A percentile compares a stretch with the other conserved stretches of the same genome.
phyloP scores from a whole-genome alignment of 208 protist species.

The Leishmania arabica region DNA sequence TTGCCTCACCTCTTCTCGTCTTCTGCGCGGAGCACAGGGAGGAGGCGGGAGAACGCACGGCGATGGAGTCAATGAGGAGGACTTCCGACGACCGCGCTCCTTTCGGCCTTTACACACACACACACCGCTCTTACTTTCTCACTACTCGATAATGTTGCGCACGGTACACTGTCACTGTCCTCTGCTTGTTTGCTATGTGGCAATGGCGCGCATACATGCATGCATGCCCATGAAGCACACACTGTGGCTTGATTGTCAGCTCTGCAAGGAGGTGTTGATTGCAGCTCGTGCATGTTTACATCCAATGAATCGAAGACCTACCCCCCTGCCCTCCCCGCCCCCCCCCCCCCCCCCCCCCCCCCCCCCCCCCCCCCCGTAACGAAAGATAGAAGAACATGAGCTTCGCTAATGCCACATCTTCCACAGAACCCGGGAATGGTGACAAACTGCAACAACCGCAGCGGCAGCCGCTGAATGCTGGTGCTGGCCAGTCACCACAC shows the following conservation, averaged over 20 bases:
- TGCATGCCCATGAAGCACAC: neutral
- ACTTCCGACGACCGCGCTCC: neutral
- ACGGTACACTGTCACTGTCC: neutral
- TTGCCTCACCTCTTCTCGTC: neutral
- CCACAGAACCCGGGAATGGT: neutral
- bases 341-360: no score
- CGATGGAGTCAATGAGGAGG: neutral
- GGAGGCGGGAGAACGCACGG: no score
- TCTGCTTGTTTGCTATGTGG: neutral
- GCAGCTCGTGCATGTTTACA: neutral
- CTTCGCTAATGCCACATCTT: neutral
- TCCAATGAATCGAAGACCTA: neutral
- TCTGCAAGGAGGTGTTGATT: neutral
- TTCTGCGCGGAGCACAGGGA: neutral
- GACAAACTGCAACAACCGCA: neutral
- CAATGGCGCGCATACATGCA: neutral
- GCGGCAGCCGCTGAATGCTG: neutral
- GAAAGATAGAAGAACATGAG: neutral
- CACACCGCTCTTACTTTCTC: neutral
- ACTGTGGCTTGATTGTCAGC: neutral
- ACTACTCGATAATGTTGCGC: neutral
- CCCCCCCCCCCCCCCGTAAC: no score
- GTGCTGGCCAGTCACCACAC: slow-evolving; percentile 3
- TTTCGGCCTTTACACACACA: neutral
- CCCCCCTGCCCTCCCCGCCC: no score